These are phyloP conservation scores for Maudiozyma barnettii DNA, from an alignment of 805 yeast genomes.

Conservation along the genomic window DNA sequence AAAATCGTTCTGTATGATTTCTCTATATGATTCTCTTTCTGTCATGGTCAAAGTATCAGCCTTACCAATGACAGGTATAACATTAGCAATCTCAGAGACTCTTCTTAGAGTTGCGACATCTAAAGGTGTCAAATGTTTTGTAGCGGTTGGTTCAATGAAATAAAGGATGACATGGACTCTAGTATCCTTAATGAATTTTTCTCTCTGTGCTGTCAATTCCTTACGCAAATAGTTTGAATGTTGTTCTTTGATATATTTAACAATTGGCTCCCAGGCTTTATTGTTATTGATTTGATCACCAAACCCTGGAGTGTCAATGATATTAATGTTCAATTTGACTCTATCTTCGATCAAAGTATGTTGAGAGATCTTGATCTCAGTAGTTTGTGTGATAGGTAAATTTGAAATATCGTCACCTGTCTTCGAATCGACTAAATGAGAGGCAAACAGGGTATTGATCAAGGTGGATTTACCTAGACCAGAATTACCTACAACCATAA, in stretches of 20 bases:
- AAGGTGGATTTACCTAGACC: conserved; percentile 93
- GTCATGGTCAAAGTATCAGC: conserved; percentile 80
- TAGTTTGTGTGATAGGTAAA: conserved; percentile 76
- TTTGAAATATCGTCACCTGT: conserved; percentile 58
- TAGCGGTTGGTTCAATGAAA: conserved; percentile 70
- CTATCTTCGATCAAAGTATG: conserved; percentile 74
- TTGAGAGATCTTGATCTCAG: conserved; percentile 67
- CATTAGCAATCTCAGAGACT: conserved; percentile 82
- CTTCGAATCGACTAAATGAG: conserved; percentile 58
- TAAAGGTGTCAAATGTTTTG: conserved; percentile 70
- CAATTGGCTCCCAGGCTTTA: conserved; percentile 93
- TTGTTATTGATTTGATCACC: conserved; percentile 95
- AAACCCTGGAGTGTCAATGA: conserved; percentile 96
- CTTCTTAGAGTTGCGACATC: conserved; percentile 78
- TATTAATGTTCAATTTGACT: conserved; percentile 74
- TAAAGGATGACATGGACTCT: conserved; percentile 90
- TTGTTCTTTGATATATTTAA: conserved; percentile 90
- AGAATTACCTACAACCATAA: conserved; percentile 88
- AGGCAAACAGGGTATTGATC: conserved; percentile 80
- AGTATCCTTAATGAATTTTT: conserved; percentile 68
- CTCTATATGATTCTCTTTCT: conserved; percentile 75
- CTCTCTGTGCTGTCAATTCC: conserved; percentile 92
- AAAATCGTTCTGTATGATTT: conserved; percentile 67
- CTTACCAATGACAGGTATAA: conserved; percentile 92
- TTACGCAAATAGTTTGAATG: conserved; percentile 84